These are phyloP conservation scores for Cryoendolithus antarcticus DNA, from an alignment of 2,329 filamentous ascomycete genomes.

Conservation along the genomic window DNA sequence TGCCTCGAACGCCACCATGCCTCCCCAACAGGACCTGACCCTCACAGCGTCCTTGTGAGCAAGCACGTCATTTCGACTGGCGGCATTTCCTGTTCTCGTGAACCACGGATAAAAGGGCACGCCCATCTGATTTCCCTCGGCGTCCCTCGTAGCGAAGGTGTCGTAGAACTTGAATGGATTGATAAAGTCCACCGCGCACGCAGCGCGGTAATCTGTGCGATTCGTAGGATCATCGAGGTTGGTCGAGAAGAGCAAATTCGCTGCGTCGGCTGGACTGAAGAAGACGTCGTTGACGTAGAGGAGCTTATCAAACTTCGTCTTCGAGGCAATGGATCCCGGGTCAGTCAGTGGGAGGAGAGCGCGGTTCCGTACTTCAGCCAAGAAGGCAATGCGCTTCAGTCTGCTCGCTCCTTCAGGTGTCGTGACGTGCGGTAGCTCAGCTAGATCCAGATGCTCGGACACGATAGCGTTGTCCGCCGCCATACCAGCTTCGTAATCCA, in stretches of 20 bases:
- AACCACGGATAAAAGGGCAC: conserved; percentile 60
- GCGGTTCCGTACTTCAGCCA: conserved; percentile 61
- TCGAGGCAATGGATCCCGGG: conserved; percentile 29
- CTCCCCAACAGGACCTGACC: conserved; percentile 65
- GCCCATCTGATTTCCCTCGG: conserved; percentile 49
- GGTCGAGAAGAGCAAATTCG: conserved; percentile 52
- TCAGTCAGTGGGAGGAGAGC: conserved; percentile 52
- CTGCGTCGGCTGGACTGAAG: conserved; percentile 46
- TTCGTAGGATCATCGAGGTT: conserved; percentile 40
- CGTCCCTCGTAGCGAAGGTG: conserved; percentile 58
- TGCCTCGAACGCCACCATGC: conserved; percentile 58
- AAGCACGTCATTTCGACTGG: conserved; percentile 49
- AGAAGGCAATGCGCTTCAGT: conserved; percentile 61
- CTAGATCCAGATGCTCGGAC: conserved; percentile 45
- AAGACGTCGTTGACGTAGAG: conserved; percentile 49
- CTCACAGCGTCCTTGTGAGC: conserved; percentile 50
- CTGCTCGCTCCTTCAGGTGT: conserved; percentile 50
- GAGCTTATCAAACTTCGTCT: conserved; percentile 58
- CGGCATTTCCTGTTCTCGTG: conserved; percentile 38
- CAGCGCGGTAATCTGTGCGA: conserved; percentile 46
- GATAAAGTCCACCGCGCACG: conserved; percentile 60
- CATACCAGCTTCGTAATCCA: conserved; percentile 38
- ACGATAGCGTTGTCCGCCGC: conserved; percentile 40
- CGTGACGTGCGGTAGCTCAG: conserved; percentile 45
- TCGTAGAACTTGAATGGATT: conserved; percentile 60